These are phyloP conservation scores for Rubia yunnanensis DNA, from an alignment of 257 asterid genomes.

Conservation along the genomic window DNA sequence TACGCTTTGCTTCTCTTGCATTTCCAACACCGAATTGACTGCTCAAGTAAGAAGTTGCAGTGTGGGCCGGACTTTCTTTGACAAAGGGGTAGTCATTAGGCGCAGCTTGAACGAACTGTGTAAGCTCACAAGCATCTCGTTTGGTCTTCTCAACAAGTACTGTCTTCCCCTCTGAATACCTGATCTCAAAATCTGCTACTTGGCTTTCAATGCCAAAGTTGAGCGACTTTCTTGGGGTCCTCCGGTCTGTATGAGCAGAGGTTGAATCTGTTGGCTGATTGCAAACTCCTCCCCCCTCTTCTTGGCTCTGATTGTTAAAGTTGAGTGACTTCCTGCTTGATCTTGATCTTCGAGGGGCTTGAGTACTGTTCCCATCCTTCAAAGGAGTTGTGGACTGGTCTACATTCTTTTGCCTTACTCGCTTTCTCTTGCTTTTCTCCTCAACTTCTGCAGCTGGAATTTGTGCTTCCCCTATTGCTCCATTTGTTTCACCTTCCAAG, in stretches of 20 bases:
- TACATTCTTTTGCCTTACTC: conserved; percentile 24
- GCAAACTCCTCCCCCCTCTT: conserved; percentile 18
- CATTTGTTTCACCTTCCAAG: conserved; percentile 24
- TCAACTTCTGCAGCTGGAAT: conserved; percentile 22
- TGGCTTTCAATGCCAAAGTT: conserved; percentile 40
- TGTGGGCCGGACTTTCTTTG: conserved; percentile 20
- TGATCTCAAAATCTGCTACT: conserved; percentile 20
- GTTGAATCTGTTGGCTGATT: conserved; percentile 10
- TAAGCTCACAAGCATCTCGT: conserved; percentile 19
- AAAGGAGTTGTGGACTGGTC: conserved; percentile 23
- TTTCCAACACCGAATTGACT: conserved; percentile 19
- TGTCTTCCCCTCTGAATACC: conserved; percentile 17
- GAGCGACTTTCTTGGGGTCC: conserved; percentile 59
- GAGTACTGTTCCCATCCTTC: conserved; percentile 26
- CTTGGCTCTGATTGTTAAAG: conserved; percentile 32
- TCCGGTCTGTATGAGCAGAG: conserved; percentile 24
- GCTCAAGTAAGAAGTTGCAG: conserved; percentile 21
- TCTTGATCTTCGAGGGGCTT: conserved; percentile 46
- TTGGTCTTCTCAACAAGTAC: conserved; percentile 23
- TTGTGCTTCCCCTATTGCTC: conserved; percentile 16
- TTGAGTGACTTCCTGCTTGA: conserved; percentile 59
- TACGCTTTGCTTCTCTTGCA: conserved; percentile 43
- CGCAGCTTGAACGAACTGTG: conserved; percentile 19
- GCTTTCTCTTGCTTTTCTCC: conserved; percentile 32
- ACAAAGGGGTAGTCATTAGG: conserved; percentile 18